A percentile compares a stretch with the other conserved stretches of the same genome.
Evolutionary conservation across 2,329 filamentous ascomycete genomes (phyloP).

Genomic region (Ramularia collo-cygni): DNA sequence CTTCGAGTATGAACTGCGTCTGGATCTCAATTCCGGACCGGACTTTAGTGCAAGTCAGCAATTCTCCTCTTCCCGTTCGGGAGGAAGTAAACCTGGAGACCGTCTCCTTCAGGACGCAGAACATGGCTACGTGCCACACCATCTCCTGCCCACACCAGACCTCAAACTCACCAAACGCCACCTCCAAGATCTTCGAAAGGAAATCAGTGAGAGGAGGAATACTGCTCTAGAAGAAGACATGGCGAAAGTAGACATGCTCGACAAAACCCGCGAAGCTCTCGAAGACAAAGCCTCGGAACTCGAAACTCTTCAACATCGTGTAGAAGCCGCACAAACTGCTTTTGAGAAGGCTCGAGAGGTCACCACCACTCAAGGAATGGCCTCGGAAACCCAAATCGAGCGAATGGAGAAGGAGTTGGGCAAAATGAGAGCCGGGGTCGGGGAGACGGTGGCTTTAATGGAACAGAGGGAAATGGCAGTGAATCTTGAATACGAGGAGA

Average conservation of each 20-base stretch:
- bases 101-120: conserved; percentile 73
- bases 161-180: conserved; percentile 76
- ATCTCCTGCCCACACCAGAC: conserved; percentile 83
- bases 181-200: conserved; percentile 73
- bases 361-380: conserved; percentile 78
- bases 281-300: conserved; percentile 93
- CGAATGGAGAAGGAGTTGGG: conserved; percentile 98
- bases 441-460: conserved; percentile 82
- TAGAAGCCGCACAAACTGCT: conserved; percentile 82
- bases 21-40: conserved; percentile 71
- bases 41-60: conserved; percentile 59
- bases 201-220: conserved; percentile 83
- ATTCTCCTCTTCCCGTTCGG: conserved; percentile 34
- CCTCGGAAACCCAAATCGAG: conserved; percentile 88
- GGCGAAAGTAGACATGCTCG: conserved; percentile 87
- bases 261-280: conserved; percentile 92
- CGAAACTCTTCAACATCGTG: conserved; percentile 80
- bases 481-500: conserved; percentile 93
- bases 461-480: conserved; percentile 95
- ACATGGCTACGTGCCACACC: conserved; percentile 82
- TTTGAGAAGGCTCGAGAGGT: conserved; percentile 84
- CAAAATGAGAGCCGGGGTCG: conserved; percentile 77
- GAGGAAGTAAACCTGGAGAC: conserved; percentile 44
- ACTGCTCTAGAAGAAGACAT: conserved; percentile 81
- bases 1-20: conserved; percentile 72